Evolutionary conservation across 352 stramenopile genomes (phyloP).

Genomic region (Phytophthora hybrid): DNA sequence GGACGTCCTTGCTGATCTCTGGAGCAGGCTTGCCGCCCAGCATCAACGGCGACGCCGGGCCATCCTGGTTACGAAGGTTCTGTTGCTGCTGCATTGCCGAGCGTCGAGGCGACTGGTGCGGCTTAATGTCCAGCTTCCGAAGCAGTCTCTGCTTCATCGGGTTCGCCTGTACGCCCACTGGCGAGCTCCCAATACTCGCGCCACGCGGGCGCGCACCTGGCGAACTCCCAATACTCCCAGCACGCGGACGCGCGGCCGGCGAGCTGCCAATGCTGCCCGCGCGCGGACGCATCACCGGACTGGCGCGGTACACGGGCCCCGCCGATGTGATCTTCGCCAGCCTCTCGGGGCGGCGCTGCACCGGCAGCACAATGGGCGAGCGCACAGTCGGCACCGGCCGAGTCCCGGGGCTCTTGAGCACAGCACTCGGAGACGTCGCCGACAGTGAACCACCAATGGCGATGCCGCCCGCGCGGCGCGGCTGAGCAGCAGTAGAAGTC

Average conservation of each 20-base stretch:
- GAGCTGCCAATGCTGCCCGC: constrained; percentile 30
- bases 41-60: constrained; percentile 37
- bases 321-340: constrained; percentile 73
- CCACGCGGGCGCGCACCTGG: constrained; percentile 28
- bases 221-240: constrained; percentile 20
- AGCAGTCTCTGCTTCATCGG: constrained; percentile 48
- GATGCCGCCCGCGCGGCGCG: constrained; percentile 30
- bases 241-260: background rate
- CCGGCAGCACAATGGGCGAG: constrained; percentile 55
- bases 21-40: constrained; percentile 39
- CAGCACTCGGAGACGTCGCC: constrained; percentile 9
- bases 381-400: constrained; percentile 32
- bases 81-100: constrained; percentile 51
- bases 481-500: constrained; percentile 3
- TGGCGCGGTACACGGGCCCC: constrained; percentile 54
- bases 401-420: constrained; percentile 17
- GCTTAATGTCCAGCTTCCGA: constrained; percentile 79
- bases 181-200: constrained; percentile 28
- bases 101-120: constrained; percentile 75
- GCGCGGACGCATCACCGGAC: constrained; percentile 62
- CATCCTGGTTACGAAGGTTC: constrained; percentile 21
- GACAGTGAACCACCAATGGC: constrained; percentile 33
- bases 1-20: constrained; percentile 29
- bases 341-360: constrained; percentile 60
- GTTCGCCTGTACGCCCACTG: constrained; percentile 24